Conservation (phyloP, 805 yeast species). For the Candida andamanensis region DNA sequence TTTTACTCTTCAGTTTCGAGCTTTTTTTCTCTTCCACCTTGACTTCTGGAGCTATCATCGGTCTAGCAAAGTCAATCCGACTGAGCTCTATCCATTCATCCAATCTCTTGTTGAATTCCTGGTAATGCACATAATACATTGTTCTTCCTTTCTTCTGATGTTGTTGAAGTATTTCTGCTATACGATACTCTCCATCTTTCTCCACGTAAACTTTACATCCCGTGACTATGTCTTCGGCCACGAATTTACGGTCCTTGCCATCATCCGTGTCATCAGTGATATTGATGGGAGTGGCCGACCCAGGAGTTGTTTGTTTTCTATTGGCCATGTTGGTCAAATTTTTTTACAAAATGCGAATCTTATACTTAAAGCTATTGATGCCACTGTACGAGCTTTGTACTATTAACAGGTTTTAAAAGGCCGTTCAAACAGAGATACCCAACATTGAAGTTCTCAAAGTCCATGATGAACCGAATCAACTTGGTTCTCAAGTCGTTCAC, state of each 20-base stretch:
- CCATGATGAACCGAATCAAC: constrained; percentile 34
- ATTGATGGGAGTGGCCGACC: constrained; percentile 5
- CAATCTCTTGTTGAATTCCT: constrained; percentile 88
- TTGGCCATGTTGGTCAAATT: constrained; percentile 1
- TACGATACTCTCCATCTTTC: constrained; percentile 74
- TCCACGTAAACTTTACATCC: constrained; percentile 81
- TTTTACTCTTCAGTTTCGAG: constrained; percentile 22
- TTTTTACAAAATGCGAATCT: background rate
- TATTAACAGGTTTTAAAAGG: background rate
- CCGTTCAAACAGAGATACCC: constrained; percentile 31
- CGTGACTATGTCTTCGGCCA: constrained; percentile 48
- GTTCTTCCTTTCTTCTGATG: constrained; percentile 71
- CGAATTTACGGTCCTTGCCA: constrained; percentile 12
- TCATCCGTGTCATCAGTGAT: constrained; percentile 6
- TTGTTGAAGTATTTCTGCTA: constrained; percentile 81
- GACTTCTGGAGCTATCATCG: constrained; percentile 67
- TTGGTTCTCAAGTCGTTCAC: constrained; percentile 21
- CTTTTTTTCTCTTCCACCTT: constrained; percentile 41
- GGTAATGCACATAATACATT: constrained; percentile 89
- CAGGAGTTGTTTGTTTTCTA: constrained; percentile 5
- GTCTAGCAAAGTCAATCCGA: constrained; percentile 66
- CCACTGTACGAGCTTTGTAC: background rate
- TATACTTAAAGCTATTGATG: background rate
- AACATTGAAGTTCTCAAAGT: constrained; percentile 37
- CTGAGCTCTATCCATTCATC: constrained; percentile 89